Percentiles rank a stretch among this genome's conserved stretches.
These are phyloP conservation scores for Aurantiochytrium sp. DNA, from an alignment of 108 stramenopile species.

Conservation along the genomic window DNA sequence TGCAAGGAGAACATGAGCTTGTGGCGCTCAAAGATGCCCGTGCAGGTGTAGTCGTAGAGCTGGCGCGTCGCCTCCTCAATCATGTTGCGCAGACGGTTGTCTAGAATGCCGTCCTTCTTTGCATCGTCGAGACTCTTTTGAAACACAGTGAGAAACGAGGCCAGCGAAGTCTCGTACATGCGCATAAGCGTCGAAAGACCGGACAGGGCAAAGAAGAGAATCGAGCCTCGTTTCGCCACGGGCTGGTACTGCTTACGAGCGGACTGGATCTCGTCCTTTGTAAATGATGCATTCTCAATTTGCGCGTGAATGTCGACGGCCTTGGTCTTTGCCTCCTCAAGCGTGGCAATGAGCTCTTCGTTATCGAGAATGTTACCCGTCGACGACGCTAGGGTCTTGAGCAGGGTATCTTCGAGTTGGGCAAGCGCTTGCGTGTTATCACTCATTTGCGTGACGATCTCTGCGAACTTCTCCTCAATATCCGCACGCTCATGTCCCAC, in stretches of 20 bases:
- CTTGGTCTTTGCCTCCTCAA: slow-evolving; percentile 59
- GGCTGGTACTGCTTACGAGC: slow-evolving; percentile 51
- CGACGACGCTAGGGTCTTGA: slow-evolving; percentile 44
- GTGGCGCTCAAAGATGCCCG: slow-evolving; percentile 67
- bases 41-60: slow-evolving; percentile 64
- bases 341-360: slow-evolving; percentile 53
- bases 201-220: slow-evolving; percentile 57
- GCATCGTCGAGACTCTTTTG: slow-evolving; percentile 48
- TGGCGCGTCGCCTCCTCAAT: slow-evolving; percentile 46
- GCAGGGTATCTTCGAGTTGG: slow-evolving; percentile 51
- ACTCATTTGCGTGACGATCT: slow-evolving; percentile 53
- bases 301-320: slow-evolving; percentile 54
- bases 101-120: slow-evolving; percentile 51
- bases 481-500: slow-evolving; percentile 61
- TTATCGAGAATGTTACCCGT: slow-evolving; percentile 64
- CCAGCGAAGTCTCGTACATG: slow-evolving; percentile 65
- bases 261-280: slow-evolving; percentile 55
- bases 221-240: slow-evolving; percentile 61
- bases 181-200: slow-evolving; percentile 49
- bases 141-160: slow-evolving; percentile 57
- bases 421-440: slow-evolving; percentile 52
- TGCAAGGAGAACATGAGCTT: slow-evolving; percentile 63
- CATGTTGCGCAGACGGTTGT: slow-evolving; percentile 54
- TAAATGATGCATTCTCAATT: slow-evolving; percentile 49
- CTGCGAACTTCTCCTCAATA: slow-evolving; percentile 51